A percentile compares a stretch with the other conserved stretches of the same genome.
These are phyloP conservation scores for Exophiala sp. DNA, from an alignment of 2,329 filamentous ascomycete species.

Conservation along the genomic window DNA sequence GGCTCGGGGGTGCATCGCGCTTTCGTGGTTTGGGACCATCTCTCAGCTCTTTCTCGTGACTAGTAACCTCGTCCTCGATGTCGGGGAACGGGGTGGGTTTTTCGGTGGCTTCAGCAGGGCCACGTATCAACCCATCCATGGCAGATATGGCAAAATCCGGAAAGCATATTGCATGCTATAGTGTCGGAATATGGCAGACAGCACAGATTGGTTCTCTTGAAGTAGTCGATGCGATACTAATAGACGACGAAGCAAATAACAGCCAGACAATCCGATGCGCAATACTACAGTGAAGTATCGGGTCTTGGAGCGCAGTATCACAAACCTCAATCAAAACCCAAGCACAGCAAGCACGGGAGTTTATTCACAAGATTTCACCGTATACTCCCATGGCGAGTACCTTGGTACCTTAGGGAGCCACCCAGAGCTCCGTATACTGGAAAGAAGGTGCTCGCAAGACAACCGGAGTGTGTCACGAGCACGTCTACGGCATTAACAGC, in stretches of 20 bases:
- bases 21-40: slow-evolving; percentile 17
- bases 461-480: too few species aligned
- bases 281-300: too few species aligned
- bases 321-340: too few species aligned
- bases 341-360: too few species aligned
- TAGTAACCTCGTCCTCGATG: slow-evolving; percentile 23
- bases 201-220: neutral
- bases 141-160: slow-evolving; percentile 1
- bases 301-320: too few species aligned
- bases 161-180: neutral
- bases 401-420: too few species aligned
- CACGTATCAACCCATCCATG: slow-evolving; percentile 24
- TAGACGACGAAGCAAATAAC: neutral
- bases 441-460: too few species aligned
- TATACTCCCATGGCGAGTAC: too few species aligned
- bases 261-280: too few species aligned
- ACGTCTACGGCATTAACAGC: too few species aligned
- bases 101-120: slow-evolving; percentile 15
- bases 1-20: slow-evolving; percentile 24
- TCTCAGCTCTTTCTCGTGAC: slow-evolving; percentile 20
- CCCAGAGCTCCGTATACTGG: too few species aligned
- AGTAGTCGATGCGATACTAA: neutral
- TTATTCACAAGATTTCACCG: too few species aligned
- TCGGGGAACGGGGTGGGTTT: slow-evolving; percentile 24
- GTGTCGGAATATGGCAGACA: neutral